These are phyloP conservation scores for Begonia peltatifolia DNA, from an alignment of 306 rosid genomes.

Conservation along the genomic window DNA sequence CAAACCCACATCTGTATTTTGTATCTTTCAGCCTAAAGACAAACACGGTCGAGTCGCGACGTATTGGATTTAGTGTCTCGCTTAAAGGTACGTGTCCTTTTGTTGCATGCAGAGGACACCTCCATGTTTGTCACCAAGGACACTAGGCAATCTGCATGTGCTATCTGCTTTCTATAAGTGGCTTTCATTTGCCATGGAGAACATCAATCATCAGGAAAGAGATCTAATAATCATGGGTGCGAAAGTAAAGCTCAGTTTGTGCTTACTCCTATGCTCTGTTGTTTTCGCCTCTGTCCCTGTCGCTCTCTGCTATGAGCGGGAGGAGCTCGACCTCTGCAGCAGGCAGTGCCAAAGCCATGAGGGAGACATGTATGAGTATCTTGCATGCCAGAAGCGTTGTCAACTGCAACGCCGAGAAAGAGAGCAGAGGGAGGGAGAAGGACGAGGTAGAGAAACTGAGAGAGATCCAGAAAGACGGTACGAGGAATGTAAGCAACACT, in stretches of 20 bases:
- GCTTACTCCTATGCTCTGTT: constrained; percentile 4
- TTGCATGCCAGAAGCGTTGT: constrained; percentile 4
- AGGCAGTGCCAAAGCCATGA: background rate
- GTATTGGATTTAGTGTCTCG: too few relatives aligned
- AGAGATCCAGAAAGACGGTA: background rate
- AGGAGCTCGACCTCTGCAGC: constrained; percentile 1
- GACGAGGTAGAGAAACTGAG: constrained; percentile 2
- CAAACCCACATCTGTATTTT: too few relatives aligned
- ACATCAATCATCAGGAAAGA: background rate
- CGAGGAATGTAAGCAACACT: background rate
- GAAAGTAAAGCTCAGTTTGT: constrained; percentile 5
- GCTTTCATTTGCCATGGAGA: background rate
- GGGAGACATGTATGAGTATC: constrained; percentile 5
- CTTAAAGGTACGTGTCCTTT: background rate
- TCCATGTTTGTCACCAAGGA: constrained; percentile 9
- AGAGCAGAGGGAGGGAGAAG: background rate
- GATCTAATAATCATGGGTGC: constrained; percentile 5
- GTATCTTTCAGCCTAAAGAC: too few relatives aligned
- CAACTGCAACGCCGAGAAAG: background rate
- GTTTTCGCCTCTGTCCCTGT: constrained; percentile 8
- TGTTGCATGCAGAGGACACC: constrained; percentile 3
- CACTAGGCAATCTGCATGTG: constrained; percentile 34
- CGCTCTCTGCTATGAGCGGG: constrained; percentile 4
- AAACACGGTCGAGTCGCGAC: too few relatives aligned
- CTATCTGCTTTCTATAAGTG: constrained; percentile 7